These are phyloP conservation scores for Umbelopsis sp. DNA, from an alignment of 192 early-diverging fungal genomes.

Conservation along the genomic window DNA sequence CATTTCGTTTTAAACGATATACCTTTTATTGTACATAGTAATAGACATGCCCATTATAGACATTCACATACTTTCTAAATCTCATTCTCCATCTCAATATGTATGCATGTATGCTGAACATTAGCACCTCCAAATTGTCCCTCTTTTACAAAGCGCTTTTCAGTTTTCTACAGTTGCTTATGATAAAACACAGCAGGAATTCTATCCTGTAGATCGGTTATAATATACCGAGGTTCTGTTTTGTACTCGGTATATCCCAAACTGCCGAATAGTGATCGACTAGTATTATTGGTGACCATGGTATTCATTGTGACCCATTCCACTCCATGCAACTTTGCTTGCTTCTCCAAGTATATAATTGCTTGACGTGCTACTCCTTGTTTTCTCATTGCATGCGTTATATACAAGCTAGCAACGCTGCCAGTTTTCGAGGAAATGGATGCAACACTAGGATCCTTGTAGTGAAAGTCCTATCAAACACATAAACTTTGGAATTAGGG, in stretches of 20 bases:
- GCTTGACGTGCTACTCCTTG: neutral
- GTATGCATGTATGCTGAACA: too few species aligned
- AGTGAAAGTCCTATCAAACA: neutral
- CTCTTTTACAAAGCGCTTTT: too few species aligned
- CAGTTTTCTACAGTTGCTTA: neutral
- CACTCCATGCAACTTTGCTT: neutral
- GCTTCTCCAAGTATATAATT: neutral
- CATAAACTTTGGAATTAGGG: neutral
- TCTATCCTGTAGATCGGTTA: neutral
- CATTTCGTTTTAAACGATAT: neutral
- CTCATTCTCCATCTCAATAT: too few species aligned
- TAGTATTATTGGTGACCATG: neutral
- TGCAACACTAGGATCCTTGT: neutral
- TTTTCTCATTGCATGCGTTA: neutral
- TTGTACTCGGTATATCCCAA: constrained; percentile 10
- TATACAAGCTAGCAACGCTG: constrained; percentile 5
- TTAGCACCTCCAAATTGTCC: too few species aligned
- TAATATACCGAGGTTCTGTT: neutral
- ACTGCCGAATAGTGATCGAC: neutral
- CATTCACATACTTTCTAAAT: neutral
- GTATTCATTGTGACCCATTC: constrained; percentile 4
- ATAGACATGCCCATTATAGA: neutral
- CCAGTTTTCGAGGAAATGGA: neutral
- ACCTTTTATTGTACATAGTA: constrained; percentile 1
- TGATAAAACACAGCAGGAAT: neutral